Percentiles rank a stretch among this genome's conserved stretches.
phyloP scores from a whole-genome alignment of 805 yeast species.

The Cyberlindnera xishuangbannaensis region DNA sequence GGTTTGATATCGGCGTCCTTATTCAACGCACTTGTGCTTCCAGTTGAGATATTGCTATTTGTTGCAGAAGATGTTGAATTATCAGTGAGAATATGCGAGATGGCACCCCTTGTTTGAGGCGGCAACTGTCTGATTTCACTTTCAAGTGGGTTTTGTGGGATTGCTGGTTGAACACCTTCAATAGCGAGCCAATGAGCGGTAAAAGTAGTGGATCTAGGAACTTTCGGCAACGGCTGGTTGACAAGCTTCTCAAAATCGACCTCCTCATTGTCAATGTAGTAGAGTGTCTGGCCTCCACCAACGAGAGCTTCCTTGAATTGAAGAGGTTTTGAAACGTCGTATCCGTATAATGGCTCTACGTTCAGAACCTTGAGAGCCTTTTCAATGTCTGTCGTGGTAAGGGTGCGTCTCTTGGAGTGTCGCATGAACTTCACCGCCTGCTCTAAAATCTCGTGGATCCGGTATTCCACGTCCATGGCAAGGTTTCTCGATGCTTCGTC shows the following conservation, averaged over 20 bases:
- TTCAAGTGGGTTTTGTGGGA: constrained; percentile 87
- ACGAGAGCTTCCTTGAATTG: constrained; percentile 83
- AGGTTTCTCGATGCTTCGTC: constrained; percentile 92
- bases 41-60: constrained; percentile 9
- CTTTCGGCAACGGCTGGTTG: constrained; percentile 91
- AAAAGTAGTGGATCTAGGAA: constrained; percentile 86
- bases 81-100: constrained; percentile 51
- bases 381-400: constrained; percentile 77
- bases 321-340: constrained; percentile 63
- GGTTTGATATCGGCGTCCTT: constrained; percentile 71
- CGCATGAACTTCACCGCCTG: constrained; percentile 96
- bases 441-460: constrained; percentile 91
- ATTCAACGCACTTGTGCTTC: constrained; percentile 9
- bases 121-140: constrained; percentile 74
- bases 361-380: constrained; percentile 80
- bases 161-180: constrained; percentile 97
- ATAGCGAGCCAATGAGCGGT: constrained; percentile 98
- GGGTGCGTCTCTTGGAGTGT: constrained; percentile 78
- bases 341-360: constrained; percentile 91
- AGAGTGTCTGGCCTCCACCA: constrained; percentile 89
- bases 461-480: constrained; percentile 99
- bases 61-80: constrained; percentile 33
- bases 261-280: constrained; percentile 88
- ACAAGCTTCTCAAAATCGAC: constrained; percentile 90
- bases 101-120: constrained; percentile 79